A percentile compares a stretch with the other conserved stretches of the same genome.
Conservation (phyloP, 495 filamentous ascomycete species). For the Trichoderma erinaceum region DNA sequence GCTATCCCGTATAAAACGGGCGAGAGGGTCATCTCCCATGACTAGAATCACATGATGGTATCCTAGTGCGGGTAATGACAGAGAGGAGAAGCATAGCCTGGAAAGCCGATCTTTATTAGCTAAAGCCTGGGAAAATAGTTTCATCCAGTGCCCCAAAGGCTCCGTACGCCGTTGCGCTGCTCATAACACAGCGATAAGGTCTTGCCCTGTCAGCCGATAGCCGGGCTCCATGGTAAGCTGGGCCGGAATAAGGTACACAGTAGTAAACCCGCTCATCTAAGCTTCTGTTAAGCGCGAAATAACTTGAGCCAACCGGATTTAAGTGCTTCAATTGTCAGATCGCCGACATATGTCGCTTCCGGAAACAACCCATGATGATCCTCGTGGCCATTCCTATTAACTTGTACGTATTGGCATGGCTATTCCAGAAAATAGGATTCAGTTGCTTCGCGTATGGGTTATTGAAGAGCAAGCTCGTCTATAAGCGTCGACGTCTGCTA, state of each 20-base stretch:
- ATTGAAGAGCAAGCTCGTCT: too few species aligned
- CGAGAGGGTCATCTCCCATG: background rate
- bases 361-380: background rate
- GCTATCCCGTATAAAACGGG: background rate
- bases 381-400: background rate
- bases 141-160: background rate
- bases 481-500: too few species aligned
- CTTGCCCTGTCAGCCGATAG: constrained; percentile 9
- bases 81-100: background rate
- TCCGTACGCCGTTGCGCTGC: background rate
- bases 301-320: background rate
- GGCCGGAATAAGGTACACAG: too few species aligned
- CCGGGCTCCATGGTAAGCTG: background rate
- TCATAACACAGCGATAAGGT: background rate
- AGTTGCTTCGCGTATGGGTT: too few species aligned
- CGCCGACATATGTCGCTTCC: background rate
- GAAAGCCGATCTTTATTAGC: background rate
- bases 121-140: background rate
- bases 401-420: background rate
- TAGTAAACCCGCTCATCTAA: background rate
- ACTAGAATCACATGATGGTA: background rate
- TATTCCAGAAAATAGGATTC: too few species aligned
- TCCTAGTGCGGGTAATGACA: background rate
- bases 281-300: background rate
- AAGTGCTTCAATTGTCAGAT: background rate